Evolutionary conservation across 2,329 filamentous ascomycete genomes (phyloP), one percentile per base, ranked within the genome.

Genomic region (Amauroascus verrucosus): DNA sequence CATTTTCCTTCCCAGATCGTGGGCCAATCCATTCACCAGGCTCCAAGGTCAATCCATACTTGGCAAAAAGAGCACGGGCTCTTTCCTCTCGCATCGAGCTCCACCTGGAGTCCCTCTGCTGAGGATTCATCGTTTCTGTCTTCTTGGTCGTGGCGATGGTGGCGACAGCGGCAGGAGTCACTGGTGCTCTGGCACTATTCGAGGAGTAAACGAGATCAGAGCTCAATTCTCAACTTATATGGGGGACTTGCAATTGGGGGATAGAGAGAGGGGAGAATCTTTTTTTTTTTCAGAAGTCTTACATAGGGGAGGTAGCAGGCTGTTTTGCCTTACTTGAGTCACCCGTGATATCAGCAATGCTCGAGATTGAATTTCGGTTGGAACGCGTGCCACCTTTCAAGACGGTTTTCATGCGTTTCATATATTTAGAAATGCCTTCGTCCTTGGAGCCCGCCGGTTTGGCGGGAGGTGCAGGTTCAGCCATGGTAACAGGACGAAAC

Each of bases 21-120:
- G 53, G 54, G 3, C 64, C 61, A 53, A 67, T 69, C 71, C 69
- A 73, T 54, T 74, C 72, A 32, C 65, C 65, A 8, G 68, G 65
- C 38, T 72, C 70, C 18, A 75, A 59, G 2, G 66, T 69, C 53
- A 75, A 59, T 30, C 72, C 72, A 55, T 75, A 75, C 58, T 73
- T 74, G 56, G 70, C 70, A 56, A 75, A 75, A 18, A 75, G 63
- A 32, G 64, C 66, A 49, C 70, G 70, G 20, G 72, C 69, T 58
- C 68, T 72, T 41, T 70, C 69, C 59, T 72, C 69, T 53, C 72
- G 72, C 26, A 70, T 59, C 26, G 63, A 58, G 53, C 65, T 65
- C 64, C 67, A 71, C 54, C 67, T 61, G 49, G 62, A 55, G 33
- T 64, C 55, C 43, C 61, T 53, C n/a, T 32, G 46, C 16, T 48